These are phyloP conservation scores for Acer yangbiense DNA, from an alignment of 345 rosid species.

Conservation along the genomic window DNA sequence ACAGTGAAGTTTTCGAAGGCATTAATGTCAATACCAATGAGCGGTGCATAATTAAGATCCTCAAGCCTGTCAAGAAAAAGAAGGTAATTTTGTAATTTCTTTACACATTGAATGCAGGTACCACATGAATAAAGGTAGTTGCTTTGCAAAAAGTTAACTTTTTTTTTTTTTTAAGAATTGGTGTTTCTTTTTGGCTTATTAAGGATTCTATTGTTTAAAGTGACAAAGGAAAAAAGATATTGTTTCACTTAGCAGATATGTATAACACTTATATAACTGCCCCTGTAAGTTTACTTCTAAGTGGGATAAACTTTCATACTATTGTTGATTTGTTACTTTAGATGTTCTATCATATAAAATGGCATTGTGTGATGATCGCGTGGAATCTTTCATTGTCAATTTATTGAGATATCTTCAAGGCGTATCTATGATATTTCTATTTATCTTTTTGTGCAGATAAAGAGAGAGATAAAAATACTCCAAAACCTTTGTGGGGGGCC, in stretches of 20 bases:
- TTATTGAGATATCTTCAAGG: conserved; percentile 12
- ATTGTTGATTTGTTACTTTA: not conserved
- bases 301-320: not conserved
- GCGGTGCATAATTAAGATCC: conserved; percentile 74
- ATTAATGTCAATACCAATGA: conserved; percentile 69
- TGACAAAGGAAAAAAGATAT: not conserved
- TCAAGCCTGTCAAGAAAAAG: conserved; percentile 90
- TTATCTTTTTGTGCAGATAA: conserved; percentile 49
- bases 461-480: conserved; percentile 84
- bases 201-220: not conserved
- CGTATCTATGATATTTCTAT: not conserved
- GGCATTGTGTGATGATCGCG: not conserved
- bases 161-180: not conserved
- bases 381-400: not conserved
- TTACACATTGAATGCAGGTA: not conserved
- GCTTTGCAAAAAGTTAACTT: not conserved
- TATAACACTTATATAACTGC: not conserved
- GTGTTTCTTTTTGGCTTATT: not conserved
- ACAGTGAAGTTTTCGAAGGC: conserved; percentile 87
- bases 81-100: conserved; percentile 45
- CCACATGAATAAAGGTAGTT: conserved; percentile 3
- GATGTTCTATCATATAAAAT: conserved; percentile 1
- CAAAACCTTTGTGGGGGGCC: conserved; percentile 84
- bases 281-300: not conserved
- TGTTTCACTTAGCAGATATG: not conserved